These are phyloP conservation scores for Raffaelea ambrosiae DNA, from an alignment of 2,329 filamentous ascomycete species.

Conservation along the genomic window DNA sequence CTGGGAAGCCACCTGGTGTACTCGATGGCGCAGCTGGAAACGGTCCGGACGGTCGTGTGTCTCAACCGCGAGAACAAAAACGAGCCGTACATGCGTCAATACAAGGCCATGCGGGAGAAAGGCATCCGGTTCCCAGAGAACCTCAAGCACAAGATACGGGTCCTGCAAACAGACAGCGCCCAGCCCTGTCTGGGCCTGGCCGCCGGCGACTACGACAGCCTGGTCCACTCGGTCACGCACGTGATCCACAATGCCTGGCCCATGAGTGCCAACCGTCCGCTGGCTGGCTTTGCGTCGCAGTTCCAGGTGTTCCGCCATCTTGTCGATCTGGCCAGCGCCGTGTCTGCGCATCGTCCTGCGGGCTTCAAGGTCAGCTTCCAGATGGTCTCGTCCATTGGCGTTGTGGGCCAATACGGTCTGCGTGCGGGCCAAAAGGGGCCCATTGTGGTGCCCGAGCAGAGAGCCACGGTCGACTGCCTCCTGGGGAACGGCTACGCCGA, in stretches of 20 bases:
- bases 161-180: slow-evolving; percentile 23
- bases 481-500: slow-evolving; percentile 41
- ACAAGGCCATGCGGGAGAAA: neutral
- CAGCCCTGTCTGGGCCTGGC: slow-evolving; percentile 11
- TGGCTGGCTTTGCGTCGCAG: slow-evolving; percentile 31
- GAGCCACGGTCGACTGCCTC: slow-evolving; percentile 32
- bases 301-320: slow-evolving; percentile 37
- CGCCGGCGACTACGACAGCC: slow-evolving; percentile 22
- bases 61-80: slow-evolving; percentile 31
- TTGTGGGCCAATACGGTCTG: slow-evolving; percentile 23
- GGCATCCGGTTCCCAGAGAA: neutral
- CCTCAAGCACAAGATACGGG: slow-evolving; percentile 27
- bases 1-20: slow-evolving; percentile 27
- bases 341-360: slow-evolving; percentile 8
- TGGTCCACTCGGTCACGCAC: slow-evolving; percentile 34
- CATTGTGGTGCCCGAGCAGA: no score
- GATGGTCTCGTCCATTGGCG: slow-evolving; percentile 32
- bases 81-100: slow-evolving; percentile 11
- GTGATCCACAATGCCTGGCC: slow-evolving; percentile 45
- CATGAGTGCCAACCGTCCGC: slow-evolving; percentile 32
- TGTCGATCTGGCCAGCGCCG: slow-evolving; percentile 31
- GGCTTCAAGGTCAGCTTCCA: slow-evolving; percentile 32
- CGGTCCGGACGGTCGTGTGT: slow-evolving; percentile 28
- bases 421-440: slow-evolving; percentile 6
- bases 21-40: slow-evolving; percentile 16